phyloP scores from a whole-genome alignment of 2,329 filamentous ascomycete species.

The Calonectria honghensis region DNA sequence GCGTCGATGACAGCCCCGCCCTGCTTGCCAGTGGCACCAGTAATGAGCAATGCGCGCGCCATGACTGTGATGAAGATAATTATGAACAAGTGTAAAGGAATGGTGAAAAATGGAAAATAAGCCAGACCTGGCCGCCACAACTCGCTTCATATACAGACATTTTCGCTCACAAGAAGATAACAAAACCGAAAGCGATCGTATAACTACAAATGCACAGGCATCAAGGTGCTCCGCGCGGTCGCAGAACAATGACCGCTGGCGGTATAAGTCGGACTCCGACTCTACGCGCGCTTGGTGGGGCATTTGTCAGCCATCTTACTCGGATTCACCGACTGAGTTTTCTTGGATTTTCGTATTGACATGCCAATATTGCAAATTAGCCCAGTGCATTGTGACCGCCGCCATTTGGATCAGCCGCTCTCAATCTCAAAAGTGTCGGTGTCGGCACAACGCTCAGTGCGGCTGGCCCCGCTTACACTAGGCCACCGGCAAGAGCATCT shows the following conservation, averaged over 20 bases:
- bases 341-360: neutral
- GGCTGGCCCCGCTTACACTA: neutral
- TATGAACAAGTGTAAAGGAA: neutral
- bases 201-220: neutral
- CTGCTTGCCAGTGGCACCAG: neutral
- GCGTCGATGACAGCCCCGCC: neutral
- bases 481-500: neutral
- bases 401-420: neutral
- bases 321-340: neutral
- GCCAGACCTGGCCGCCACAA: neutral
- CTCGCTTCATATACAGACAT: neutral
- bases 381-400: no score
- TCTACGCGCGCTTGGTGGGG: neutral
- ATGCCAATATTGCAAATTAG: neutral
- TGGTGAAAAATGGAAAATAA: neutral
- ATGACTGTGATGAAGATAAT: neutral
- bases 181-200: neutral
- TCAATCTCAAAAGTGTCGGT: neutral
- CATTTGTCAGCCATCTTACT: neutral
- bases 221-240: neutral
- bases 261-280: neutral
- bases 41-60: neutral
- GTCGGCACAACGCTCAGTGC: neutral
- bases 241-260: neutral
- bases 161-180: no score